These are phyloP conservation scores for Ceratobasidium sp. DNA, from an alignment of 1,284 basidiomycete species.

Conservation along the genomic window DNA sequence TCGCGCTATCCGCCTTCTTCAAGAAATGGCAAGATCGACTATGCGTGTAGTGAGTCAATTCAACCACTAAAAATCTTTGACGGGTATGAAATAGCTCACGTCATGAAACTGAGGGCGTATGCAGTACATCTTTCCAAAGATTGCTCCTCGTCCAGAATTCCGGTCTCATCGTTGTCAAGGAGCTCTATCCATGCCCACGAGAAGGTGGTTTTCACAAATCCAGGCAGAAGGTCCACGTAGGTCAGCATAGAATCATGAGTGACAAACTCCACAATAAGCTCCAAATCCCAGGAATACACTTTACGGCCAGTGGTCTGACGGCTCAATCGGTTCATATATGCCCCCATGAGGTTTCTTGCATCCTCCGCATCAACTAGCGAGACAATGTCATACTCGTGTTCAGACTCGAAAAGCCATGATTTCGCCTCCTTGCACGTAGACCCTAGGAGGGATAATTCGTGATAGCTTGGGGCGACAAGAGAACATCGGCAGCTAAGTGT, in stretches of 20 bases:
- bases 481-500: background rate
- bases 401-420: background rate
- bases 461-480: background rate
- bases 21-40: background rate
- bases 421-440: background rate
- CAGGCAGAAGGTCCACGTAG: background rate
- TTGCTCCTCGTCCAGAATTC: background rate
- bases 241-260: background rate
- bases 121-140: background rate
- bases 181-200: constrained; percentile 2
- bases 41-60: no score
- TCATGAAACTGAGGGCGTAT: background rate
- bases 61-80: background rate
- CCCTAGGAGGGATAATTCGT: background rate
- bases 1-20: background rate
- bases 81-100: background rate
- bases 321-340: background rate
- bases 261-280: background rate
- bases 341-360: background rate
- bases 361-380: constrained; percentile 3
- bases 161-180: background rate
- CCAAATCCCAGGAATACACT: background rate
- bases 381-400: background rate
- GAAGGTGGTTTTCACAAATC: background rate
- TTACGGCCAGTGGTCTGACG: background rate